Evolutionary conservation across 768 basidiomycete genomes (phyloP).

Genomic region (Nidularia sp.): DNA sequence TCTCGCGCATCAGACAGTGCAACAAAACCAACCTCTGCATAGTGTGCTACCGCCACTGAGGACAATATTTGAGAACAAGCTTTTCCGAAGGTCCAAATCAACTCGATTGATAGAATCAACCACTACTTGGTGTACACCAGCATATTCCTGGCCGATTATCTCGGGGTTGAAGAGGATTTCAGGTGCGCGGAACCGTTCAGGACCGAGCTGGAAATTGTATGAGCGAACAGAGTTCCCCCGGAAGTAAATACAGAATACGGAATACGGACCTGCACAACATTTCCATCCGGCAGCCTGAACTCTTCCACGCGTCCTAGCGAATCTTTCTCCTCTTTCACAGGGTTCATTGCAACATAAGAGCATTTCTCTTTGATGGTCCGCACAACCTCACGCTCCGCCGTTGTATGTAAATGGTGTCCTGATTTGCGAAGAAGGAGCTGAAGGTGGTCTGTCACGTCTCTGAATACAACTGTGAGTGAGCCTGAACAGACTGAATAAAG

Average conservation of each 20-base stretch:
- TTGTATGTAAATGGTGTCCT: constrained; percentile 93
- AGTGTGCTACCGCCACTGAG: constrained; percentile 95
- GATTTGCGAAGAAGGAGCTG: constrained; percentile 92
- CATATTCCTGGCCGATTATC: constrained; percentile 92
- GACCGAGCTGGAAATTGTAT: constrained; percentile 53
- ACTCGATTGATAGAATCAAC: constrained; percentile 98
- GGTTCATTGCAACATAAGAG: constrained; percentile 92
- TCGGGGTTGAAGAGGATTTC: constrained; percentile 98
- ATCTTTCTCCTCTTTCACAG: constrained; percentile 95
- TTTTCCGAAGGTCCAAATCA: constrained; percentile 94
- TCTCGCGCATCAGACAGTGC: background rate
- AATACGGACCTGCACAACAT: constrained; percentile 58
- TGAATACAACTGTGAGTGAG: constrained; percentile 18
- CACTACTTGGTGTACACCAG: constrained; percentile 96
- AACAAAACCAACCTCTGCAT: constrained; percentile 66
- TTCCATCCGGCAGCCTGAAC: constrained; percentile 93
- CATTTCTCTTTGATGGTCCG: constrained; percentile 98
- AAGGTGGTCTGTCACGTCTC: constrained; percentile 95
- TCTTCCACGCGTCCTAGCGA: constrained; percentile 72
- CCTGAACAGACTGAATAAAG: background rate
- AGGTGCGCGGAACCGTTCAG: constrained; percentile 94
- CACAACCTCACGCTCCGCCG: constrained; percentile 95
- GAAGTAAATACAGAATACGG: background rate
- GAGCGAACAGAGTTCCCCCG: background rate
- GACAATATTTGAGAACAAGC: constrained; percentile 93